Base-by-base conservation (phyloP, 768 basidiomycete species). In the Agrocybe pediades region DNA sequence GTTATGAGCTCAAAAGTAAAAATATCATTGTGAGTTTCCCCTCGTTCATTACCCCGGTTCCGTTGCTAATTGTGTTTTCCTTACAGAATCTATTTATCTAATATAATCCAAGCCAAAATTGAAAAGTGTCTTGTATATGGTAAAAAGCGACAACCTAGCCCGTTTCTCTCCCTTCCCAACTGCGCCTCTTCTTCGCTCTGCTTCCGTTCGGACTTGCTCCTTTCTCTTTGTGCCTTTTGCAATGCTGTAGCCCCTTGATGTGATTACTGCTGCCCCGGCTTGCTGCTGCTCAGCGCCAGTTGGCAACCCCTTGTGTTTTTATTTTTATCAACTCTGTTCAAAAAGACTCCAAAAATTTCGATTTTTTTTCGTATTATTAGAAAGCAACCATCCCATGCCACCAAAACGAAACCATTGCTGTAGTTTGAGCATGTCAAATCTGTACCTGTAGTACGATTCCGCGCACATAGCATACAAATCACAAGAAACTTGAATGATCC, bases 31-130 rank as follows among this genome's bases (percentile, higher is more conserved):
- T 62, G 29, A 51, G 59, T 56, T 25, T 8, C 19, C 11, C 19
- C 16, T 36, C 24, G 29, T 59, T 56, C 23, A 11, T 42, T 9
- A 19, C 23, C 11, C 33, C n/a, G 15, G 39, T 36, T 15, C 26
- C 26, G 21, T 11, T 46, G 47, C 17, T 48, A 47, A 24, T 27
- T 20, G 4, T 27, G 33, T 4, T 46, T 39, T 9, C 48, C 29
- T 20, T 51, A n/a, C 54, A 59, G 59, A 59, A 61, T 63, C 54
- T 63, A 62, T 58, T 51, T 56, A 58, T 53, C 48, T 61, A 58
- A 50, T 59, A 40, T 56, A 58, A 48, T 54, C 42, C 57, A 58
- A 48, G 51, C 42, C 57, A 41, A 59, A 53, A 59, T 23, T 49
- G 36, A 51, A 62, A 59, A 57, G 40, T 30, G 50, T 52, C 50